Percentiles rank a stretch among this genome's conserved stretches.
Conservation (phyloP, 2,329 filamentous ascomycete genomes). For the Beauveria pseudobassiana region DNA sequence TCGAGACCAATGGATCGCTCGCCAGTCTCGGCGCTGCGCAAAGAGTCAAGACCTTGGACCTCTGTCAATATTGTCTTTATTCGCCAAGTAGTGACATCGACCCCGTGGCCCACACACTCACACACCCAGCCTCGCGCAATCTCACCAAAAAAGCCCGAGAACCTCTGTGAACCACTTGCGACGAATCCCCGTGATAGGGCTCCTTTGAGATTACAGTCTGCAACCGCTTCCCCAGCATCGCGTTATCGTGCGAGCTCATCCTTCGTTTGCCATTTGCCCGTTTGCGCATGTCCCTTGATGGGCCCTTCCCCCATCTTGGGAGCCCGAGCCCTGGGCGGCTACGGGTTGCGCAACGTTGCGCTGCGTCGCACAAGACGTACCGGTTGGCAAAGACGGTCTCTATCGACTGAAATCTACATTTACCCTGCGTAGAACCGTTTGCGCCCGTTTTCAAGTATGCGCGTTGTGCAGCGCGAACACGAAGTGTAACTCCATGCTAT, state of each 20-base stretch:
- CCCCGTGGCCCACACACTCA: background rate
- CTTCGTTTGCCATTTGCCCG: background rate
- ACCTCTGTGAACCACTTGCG: background rate
- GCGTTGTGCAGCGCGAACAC: background rate
- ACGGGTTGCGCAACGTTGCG: conserved; percentile 1
- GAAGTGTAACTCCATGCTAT: background rate
- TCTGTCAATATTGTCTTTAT: background rate
- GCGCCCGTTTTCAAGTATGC: background rate
- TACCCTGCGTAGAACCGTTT: background rate
- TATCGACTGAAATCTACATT: background rate
- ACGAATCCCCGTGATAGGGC: background rate
- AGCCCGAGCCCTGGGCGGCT: background rate
- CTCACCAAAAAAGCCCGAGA: background rate
- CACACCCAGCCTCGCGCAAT: background rate
- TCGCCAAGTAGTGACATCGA: background rate
- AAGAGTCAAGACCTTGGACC: background rate
- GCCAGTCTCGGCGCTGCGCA: background rate
- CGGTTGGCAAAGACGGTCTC: background rate
- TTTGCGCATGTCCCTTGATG: conserved; percentile 5
- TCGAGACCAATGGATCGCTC: background rate
- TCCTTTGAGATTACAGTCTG: background rate
- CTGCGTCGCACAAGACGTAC: background rate
- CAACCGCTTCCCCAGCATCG: background rate
- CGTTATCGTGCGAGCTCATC: too few species aligned
- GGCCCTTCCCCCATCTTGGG: background rate